Conservation (phyloP, 495 filamentous ascomycete genomes). For the Neurospora sublineolata region DNA sequence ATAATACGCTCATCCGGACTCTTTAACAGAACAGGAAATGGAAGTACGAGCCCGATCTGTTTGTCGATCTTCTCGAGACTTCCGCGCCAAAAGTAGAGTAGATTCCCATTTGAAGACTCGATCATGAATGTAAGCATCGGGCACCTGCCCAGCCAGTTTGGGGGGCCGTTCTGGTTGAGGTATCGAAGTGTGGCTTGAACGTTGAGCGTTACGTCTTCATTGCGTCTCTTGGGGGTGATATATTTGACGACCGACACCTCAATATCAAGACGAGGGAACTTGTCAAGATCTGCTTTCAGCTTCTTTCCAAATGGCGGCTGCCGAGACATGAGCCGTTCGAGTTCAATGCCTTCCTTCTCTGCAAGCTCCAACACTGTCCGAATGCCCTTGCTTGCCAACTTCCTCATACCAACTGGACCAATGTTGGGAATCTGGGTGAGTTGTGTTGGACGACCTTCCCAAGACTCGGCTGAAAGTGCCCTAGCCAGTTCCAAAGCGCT, state of each 20-base stretch:
- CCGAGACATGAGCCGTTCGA: constrained; percentile 65
- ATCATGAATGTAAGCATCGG: constrained; percentile 65
- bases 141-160: constrained; percentile 46
- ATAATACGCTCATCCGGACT: constrained; percentile 45
- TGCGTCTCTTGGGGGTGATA: constrained; percentile 17
- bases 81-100: constrained; percentile 67
- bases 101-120: constrained; percentile 60
- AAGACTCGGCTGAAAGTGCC: constrained; percentile 65
- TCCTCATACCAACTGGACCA: constrained; percentile 65
- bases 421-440: constrained; percentile 81
- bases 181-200: constrained; percentile 63
- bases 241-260: constrained; percentile 21
- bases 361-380: constrained; percentile 61
- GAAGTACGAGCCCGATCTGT: constrained; percentile 41
- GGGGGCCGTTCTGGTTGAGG: constrained; percentile 53
- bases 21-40: constrained; percentile 49
- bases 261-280: constrained; percentile 67
- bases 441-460: constrained; percentile 78
- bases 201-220: constrained; percentile 36
- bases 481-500: constrained; percentile 70
- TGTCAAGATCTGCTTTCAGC: constrained; percentile 47
- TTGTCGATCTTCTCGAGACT: constrained; percentile 57
- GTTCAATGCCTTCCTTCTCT: constrained; percentile 50
- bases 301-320: constrained; percentile 77
- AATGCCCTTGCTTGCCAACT: constrained; percentile 61